phyloP scores from a whole-genome alignment of 2,329 filamentous ascomycete species.

The Xylariaceae sp. region DNA sequence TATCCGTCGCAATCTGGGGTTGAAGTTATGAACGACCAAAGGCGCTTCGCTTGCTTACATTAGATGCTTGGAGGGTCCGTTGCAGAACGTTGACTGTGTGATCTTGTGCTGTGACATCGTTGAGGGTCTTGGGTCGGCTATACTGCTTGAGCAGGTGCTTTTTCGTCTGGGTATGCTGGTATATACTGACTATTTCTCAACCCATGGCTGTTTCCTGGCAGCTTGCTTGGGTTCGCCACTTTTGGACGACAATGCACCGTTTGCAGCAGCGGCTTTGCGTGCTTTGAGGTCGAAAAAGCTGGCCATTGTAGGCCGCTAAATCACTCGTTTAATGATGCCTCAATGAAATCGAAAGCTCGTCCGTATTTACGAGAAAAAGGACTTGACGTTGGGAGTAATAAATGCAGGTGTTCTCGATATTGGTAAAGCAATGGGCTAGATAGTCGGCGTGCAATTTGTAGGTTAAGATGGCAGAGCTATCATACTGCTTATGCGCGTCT shows the following conservation, averaged over 20 bases:
- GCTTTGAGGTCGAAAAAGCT: constrained; percentile 96
- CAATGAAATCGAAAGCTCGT: too few species aligned
- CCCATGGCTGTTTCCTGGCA: constrained; percentile 80
- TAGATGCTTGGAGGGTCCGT: constrained; percentile 88
- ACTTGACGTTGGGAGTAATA: too few species aligned
- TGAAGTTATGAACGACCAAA: too few species aligned
- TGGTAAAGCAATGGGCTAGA: too few species aligned
- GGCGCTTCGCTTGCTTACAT: too few species aligned
- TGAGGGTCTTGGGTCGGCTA: constrained; percentile 88
- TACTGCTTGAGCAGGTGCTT: constrained; percentile 24
- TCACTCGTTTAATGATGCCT: too few species aligned
- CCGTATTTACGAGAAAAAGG: too few species aligned
- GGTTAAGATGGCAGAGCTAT: too few species aligned
- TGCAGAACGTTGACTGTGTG: constrained; percentile 92
- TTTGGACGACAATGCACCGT: constrained; percentile 59
- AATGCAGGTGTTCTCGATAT: background rate
- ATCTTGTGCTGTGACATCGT: constrained; percentile 94
- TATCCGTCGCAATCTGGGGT: too few species aligned
- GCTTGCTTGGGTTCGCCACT: constrained; percentile 57
- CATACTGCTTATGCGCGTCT: too few species aligned
- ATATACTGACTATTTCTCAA: constrained; percentile 91
- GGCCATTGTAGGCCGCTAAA: constrained; percentile 54
- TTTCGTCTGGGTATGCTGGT: background rate
- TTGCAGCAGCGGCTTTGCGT: constrained; percentile 68
- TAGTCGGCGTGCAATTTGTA: too few species aligned